A percentile compares a stretch with the other conserved stretches of the same genome.
phyloP scores from a whole-genome alignment of 1,284 basidiomycete species.

The Fomitopsis schrenkii region DNA sequence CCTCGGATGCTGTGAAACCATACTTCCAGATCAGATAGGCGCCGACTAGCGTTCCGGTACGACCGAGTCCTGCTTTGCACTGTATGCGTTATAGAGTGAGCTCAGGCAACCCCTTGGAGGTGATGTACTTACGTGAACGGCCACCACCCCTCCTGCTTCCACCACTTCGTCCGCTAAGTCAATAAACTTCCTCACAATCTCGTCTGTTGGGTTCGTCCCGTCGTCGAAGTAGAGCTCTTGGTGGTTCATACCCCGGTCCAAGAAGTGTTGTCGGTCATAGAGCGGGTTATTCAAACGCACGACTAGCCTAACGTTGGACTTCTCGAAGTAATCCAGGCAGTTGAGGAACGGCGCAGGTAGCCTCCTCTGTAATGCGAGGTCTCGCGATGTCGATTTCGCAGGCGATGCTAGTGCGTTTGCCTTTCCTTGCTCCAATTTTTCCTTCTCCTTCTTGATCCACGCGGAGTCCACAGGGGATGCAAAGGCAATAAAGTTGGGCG shows the following conservation, averaged over 20 bases:
- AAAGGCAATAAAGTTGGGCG: slow-evolving; percentile 91
- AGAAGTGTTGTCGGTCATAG: slow-evolving; percentile 85
- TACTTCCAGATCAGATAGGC: slow-evolving; percentile 99
- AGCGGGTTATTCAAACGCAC: slow-evolving; percentile 93
- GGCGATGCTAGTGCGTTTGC: slow-evolving; percentile 25
- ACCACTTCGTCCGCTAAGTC: slow-evolving; percentile 79
- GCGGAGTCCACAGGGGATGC: slow-evolving; percentile 85
- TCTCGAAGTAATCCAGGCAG: slow-evolving; percentile 90
- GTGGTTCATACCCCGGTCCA: slow-evolving; percentile 87
- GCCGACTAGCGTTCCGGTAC: slow-evolving; percentile 93
- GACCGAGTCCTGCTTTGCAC: slow-evolving; percentile 92
- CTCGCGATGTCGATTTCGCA: slow-evolving; percentile 20
- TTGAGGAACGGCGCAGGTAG: slow-evolving; percentile 78
- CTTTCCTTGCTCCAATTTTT: slow-evolving; percentile 37
- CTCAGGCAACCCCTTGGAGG: slow-evolving; percentile 9
- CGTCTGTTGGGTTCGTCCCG: slow-evolving; percentile 95
- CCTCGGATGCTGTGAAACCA: slow-evolving; percentile 97
- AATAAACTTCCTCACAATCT: slow-evolving; percentile 91
- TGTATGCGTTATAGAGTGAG: slow-evolving; percentile 32
- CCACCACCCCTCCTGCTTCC: slow-evolving; percentile 75
- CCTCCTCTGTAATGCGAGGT: slow-evolving; percentile 68
- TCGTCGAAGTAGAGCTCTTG: slow-evolving; percentile 96
- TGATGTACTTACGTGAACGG: slow-evolving; percentile 71
- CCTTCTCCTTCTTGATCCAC: slow-evolving; percentile 72
- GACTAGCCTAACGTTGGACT: slow-evolving; percentile 86